Evolutionary conservation across 345 rosid genomes (phyloP), one percentile per base, ranked within the genome.

Genomic region (Syzygium aqueum): DNA sequence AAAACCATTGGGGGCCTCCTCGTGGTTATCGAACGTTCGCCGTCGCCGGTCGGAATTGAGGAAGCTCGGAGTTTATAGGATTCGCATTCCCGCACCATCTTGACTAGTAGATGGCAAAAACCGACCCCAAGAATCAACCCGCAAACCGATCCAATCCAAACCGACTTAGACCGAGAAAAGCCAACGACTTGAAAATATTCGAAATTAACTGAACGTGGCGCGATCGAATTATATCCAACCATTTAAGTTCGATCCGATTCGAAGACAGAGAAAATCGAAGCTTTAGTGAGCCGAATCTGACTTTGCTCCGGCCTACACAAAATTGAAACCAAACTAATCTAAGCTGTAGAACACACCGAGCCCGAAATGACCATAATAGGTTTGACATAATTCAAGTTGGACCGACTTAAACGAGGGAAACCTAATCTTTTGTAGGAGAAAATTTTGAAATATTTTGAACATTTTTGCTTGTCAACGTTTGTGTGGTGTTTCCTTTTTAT

Each of bases 221-320:
- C n/a, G n/a, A n/a, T n/a, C n/a, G 25, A 67, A 30, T 67, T 17
- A 17, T 67, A 17, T 8, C 3, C 1, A 17, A 67, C 3, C 12
- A 8, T 67, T 30, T 30, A 30, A 30, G 12, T 67, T 67, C 0
- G 3, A 67, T 10, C 21, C 0, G 11, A 30, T 65, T 65, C 0
- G 0, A 65, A 28, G 21, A 28, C 2, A 21, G 1, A 9, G 40
- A 28, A 28, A 65, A 28, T 65, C 1, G 6, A 65, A 28, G 11
- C 0, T 30, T 30, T 30, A 15, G 22, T 8, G 2, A 30, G 30
- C 1, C 5, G 1, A 65, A 65, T 30, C 0, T 8, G 5, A 65
- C 11, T 65, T 30, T 65, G 11, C 22, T 11, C 40, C 0, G 2
- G 6, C 12, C 21, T 65, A 17, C 16, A 7, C 78, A 30, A 30